phyloP scores from a whole-genome alignment of 228 moss, liverwort and hornwort genomes.

The Sphagnum fallax region DNA sequence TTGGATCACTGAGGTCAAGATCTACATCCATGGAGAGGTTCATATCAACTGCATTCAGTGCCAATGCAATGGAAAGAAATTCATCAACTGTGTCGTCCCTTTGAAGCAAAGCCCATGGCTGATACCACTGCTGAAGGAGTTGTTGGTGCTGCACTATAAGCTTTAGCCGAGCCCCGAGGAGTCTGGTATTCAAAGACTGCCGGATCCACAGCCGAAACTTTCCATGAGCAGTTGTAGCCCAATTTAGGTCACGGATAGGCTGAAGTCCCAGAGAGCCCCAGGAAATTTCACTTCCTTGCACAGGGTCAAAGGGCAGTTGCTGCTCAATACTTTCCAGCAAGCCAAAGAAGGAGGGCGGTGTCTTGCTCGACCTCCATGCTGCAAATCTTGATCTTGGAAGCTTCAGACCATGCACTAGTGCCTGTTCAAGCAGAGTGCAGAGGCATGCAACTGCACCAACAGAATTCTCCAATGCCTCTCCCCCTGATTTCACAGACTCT shows the following conservation, averaged over 20 bases:
- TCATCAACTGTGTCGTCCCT: slow-evolving; percentile 13
- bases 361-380: slow-evolving; percentile 15
- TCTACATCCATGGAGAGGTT: slow-evolving; percentile 13
- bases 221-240: slow-evolving; percentile 10
- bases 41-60: slow-evolving; percentile 13
- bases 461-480: slow-evolving; percentile 12
- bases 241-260: slow-evolving; percentile 7
- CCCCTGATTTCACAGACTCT: slow-evolving; percentile 14
- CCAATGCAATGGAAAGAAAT: slow-evolving; percentile 13
- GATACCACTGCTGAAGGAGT: slow-evolving; percentile 17
- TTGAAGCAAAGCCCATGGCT: slow-evolving; percentile 17
- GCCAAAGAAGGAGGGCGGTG: slow-evolving; percentile 10
- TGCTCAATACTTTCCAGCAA: slow-evolving; percentile 13
- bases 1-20: slow-evolving; percentile 18
- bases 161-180: slow-evolving; percentile 12
- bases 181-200: slow-evolving; percentile 12
- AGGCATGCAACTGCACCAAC: slow-evolving; percentile 11
- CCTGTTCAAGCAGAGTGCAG: slow-evolving; percentile 16
- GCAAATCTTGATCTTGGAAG: slow-evolving; percentile 12
- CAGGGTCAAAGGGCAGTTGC: slow-evolving; percentile 12
- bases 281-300: slow-evolving; percentile 5
- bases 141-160: slow-evolving; percentile 12
- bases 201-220: slow-evolving; percentile 15
- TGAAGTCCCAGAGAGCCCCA: slow-evolving; percentile 15
- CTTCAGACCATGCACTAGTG: slow-evolving; percentile 17